Evolutionary conservation across 345 rosid genomes (phyloP).

Genomic region (Arabidopsis suecica): DNA sequence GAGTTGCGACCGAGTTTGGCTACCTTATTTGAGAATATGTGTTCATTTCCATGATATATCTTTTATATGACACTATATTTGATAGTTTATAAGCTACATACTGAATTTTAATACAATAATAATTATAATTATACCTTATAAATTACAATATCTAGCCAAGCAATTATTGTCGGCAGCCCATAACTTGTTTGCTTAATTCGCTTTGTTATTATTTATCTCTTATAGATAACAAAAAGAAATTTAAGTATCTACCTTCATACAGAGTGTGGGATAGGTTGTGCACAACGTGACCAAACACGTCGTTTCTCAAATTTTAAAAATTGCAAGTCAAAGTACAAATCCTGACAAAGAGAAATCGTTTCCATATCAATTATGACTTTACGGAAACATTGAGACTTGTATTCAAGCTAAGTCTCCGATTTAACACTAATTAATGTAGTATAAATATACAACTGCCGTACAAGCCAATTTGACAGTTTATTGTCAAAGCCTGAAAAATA

Average conservation of each 20-base stretch:
- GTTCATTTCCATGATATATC: slow-evolving; percentile 15
- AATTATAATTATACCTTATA: slow-evolving; percentile 16
- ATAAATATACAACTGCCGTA: slow-evolving; percentile 30
- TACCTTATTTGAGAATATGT: slow-evolving; percentile 5
- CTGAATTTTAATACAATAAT: not conserved
- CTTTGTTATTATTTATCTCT: slow-evolving; percentile 1
- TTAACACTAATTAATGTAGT: slow-evolving; percentile 21
- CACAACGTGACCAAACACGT: slow-evolving; percentile 41
- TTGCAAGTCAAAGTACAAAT: slow-evolving; percentile 35
- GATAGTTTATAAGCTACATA: not conserved
- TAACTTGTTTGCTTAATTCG: slow-evolving; percentile 27
- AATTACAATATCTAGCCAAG: slow-evolving; percentile 25
- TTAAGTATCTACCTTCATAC: slow-evolving; percentile 1
- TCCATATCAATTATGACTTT: slow-evolving; percentile 17
- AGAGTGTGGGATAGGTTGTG: slow-evolving; percentile 39
- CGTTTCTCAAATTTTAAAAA: slow-evolving; percentile 7
- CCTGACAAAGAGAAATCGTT: slow-evolving; percentile 7
- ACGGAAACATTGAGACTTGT: slow-evolving; percentile 19
- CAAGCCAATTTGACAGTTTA: slow-evolving; percentile 23
- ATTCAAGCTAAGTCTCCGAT: not conserved
- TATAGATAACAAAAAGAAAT: slow-evolving; percentile 20
- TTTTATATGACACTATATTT: not conserved
- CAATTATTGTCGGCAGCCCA: slow-evolving; percentile 41
- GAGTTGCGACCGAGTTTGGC: slow-evolving; percentile 27
- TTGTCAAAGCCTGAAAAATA: slow-evolving; percentile 13